Evolutionary conservation across 2,329 filamentous ascomycete genomes (phyloP).

Genomic region (Aquanectria penicillioides): DNA sequence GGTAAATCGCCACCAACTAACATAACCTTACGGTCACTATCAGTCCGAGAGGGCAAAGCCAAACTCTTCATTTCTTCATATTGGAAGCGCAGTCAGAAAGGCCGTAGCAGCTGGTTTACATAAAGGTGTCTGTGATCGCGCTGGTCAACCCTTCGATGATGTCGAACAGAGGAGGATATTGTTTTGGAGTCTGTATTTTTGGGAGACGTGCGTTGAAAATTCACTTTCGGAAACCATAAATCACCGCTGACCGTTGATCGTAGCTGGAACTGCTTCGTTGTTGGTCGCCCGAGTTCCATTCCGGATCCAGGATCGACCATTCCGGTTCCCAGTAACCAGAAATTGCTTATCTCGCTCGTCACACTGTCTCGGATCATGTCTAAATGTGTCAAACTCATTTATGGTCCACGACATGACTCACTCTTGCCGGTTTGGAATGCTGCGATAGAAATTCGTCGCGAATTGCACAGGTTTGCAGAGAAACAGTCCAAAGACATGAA

Average conservation of each 20-base stretch:
- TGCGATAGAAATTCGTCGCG: constrained; percentile 44
- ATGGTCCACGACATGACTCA: constrained; percentile 51
- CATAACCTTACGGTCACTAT: constrained; percentile 49
- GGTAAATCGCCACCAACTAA: constrained; percentile 19
- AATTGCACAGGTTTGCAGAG: constrained; percentile 43
- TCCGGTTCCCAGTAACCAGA: constrained; percentile 48
- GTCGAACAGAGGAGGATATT: constrained; percentile 49
- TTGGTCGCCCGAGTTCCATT: constrained; percentile 53
- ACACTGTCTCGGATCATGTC: constrained; percentile 51
- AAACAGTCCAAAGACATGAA: constrained; percentile 44
- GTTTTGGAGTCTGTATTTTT: constrained; percentile 51
- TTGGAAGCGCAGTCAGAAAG: constrained; percentile 53
- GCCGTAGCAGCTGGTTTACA: constrained; percentile 55
- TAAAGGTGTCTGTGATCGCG: constrained; percentile 49
- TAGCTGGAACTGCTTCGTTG: constrained; percentile 56
- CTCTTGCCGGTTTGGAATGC: constrained; percentile 45
- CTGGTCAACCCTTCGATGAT: constrained; percentile 44
- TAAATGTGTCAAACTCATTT: constrained; percentile 53
- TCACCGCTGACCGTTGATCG: background rate
- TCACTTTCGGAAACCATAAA: background rate
- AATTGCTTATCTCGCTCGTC: constrained; percentile 48
- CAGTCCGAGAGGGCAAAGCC: constrained; percentile 55
- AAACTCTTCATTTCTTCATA: constrained; percentile 53
- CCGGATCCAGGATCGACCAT: constrained; percentile 49
- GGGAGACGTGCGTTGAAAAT: constrained; percentile 50